phyloP scores from a whole-genome alignment of 331 rosid genomes.

The Phaseolus coccineus region DNA sequence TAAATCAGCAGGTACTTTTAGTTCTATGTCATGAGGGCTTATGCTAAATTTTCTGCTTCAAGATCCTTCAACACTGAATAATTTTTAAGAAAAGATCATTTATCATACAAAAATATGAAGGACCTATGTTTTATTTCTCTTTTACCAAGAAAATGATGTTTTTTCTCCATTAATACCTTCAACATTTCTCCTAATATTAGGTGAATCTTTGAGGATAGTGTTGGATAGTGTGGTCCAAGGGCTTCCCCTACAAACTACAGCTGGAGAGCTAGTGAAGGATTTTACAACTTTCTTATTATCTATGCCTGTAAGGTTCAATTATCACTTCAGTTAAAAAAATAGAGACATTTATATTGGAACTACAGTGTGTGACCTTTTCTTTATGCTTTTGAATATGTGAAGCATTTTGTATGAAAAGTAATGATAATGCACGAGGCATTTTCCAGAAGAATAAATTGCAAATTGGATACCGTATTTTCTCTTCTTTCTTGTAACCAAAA shows the following conservation, averaged over 20 bases:
- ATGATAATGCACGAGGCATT: conserved; percentile 26
- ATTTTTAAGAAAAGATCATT: conserved; percentile 1
- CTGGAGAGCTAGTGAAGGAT: conserved; percentile 64
- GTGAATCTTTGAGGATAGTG: conserved; percentile 55
- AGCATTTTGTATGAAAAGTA: conserved; percentile 26
- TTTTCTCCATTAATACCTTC: conserved; percentile 32
- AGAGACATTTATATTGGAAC: conserved; percentile 16
- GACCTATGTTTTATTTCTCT: conserved; percentile 4
- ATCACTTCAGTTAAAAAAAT: conserved; percentile 20
- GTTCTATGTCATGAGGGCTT: conserved; percentile 8
- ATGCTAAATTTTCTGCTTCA: conserved; percentile 12
- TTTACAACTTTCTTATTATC: conserved; percentile 59
- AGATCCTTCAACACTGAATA: conserved; percentile 21
- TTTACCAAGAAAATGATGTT: conserved; percentile 23
- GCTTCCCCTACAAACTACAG: conserved; percentile 56
- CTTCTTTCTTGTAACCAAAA: conserved; percentile 25
- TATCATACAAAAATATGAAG: not conserved
- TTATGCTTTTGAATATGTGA: conserved; percentile 23
- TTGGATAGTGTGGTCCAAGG: conserved; percentile 60
- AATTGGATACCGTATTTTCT: conserved; percentile 16
- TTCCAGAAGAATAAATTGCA: conserved; percentile 33
- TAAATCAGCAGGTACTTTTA: not conserved
- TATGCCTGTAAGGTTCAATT: conserved; percentile 69
- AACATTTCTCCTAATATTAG: conserved; percentile 52
- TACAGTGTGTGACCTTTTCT: conserved; percentile 20